Evolutionary conservation across 257 asterid species (phyloP), one percentile per base, ranked within the genome.

Genomic region (Gardenia jasminoides): DNA sequence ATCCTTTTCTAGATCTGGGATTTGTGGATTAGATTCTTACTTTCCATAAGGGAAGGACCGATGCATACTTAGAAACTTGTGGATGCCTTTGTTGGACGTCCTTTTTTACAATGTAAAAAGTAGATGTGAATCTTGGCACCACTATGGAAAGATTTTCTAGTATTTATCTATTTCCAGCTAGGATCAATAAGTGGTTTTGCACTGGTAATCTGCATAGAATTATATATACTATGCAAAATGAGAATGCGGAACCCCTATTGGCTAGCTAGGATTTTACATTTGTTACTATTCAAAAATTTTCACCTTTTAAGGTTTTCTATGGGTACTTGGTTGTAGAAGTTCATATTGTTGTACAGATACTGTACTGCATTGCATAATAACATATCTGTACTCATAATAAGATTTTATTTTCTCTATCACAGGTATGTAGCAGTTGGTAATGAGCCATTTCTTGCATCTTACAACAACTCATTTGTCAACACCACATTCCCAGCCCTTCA

Each of bases 361-460:
- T 36, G 39, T 36, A 4, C 39, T 36, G 39, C 39, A 36, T 36
- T 36, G 39, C 39, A 36, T 36, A 1, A 36, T 36, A 36, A 36
- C 39, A 1, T 36, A 36, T 36, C 39, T 36, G 39, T 36, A 36
- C 39, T 36, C 3, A 4, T 1, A 36, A 3, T 36, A 36, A 36
- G 4, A 36, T 36, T 36, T 36, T 61, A 28, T 71, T 19, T 50
- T 59, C 30, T 36, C 75, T 72, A 26, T 78, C 41, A 70, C 81
- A 86, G 90, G 76, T 86, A 80, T 71, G 90, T 86, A 6, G 90
- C 88, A 31, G 90, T 86, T 78, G 90, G 90, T 75, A 86, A 84
- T 70, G 90, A 86, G 76, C 90, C 90, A 70, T 86, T 86, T 48
- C 81, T 86, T 48, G 79, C 83, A 61, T 66, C 83, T 8, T 86